These are phyloP conservation scores for Aspergillus steynii DNA, from an alignment of 495 filamentous ascomycete genomes.

Conservation along the genomic window DNA sequence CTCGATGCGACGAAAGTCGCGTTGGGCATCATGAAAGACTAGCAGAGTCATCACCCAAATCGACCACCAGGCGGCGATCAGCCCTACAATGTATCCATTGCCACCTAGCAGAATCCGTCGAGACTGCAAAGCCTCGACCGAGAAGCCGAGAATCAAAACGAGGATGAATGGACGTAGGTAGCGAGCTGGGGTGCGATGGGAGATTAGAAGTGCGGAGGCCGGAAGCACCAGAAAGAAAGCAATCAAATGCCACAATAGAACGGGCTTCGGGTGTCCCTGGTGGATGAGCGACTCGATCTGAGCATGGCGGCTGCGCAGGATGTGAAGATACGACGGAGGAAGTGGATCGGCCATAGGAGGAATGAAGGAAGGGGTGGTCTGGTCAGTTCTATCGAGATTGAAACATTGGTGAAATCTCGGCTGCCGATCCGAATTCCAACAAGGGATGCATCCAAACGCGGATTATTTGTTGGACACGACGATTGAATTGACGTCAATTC, in stretches of 20 bases:
- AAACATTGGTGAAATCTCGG: no score
- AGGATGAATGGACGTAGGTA: slow-evolving; percentile 55
- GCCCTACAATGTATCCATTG: slow-evolving; percentile 65
- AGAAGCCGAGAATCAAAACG: slow-evolving; percentile 49
- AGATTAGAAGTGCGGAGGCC: slow-evolving; percentile 36
- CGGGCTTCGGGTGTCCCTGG: slow-evolving; percentile 34
- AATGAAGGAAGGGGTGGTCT: no score
- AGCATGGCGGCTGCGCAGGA: slow-evolving; percentile 13
- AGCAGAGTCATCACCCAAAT: slow-evolving; percentile 65
- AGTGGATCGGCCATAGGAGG: slow-evolving; percentile 26
- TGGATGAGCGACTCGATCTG: slow-evolving; percentile 29
- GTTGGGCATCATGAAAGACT: slow-evolving; percentile 64
- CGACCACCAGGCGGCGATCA: slow-evolving; percentile 64
- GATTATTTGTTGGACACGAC: no score
- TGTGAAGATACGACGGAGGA: slow-evolving; percentile 14
- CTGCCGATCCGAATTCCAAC: no score
- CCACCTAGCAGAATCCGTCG: slow-evolving; percentile 58
- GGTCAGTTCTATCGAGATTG: no score
- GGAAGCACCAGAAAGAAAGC: slow-evolving; percentile 29
- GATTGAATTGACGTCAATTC: no score
- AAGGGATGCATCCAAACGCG: no score
- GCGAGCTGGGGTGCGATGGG: slow-evolving; percentile 21
- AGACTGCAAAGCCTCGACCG: slow-evolving; percentile 36
- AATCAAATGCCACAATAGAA: slow-evolving; percentile 40
- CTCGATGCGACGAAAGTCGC: slow-evolving; percentile 66